These are phyloP conservation scores for Colletotrichum liriopes DNA, from an alignment of 2,329 filamentous ascomycete genomes.

Conservation along the genomic window DNA sequence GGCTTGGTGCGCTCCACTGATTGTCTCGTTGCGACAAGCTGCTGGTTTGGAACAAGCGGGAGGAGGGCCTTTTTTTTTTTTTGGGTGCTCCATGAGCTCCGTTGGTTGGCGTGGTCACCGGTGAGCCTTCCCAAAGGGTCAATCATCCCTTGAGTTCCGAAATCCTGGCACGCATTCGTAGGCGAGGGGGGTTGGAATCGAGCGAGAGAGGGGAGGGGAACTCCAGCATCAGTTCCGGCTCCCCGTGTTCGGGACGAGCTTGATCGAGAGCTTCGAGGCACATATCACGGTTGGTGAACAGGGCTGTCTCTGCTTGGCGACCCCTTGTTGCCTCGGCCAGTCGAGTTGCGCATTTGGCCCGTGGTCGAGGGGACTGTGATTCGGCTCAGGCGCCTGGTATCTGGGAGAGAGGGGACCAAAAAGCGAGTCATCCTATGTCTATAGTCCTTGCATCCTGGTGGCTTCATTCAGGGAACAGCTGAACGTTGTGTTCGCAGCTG, in stretches of 20 bases:
- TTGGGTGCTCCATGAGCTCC: conserved; percentile 13
- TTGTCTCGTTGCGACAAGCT: conserved; percentile 35
- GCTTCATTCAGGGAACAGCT: conserved; percentile 7
- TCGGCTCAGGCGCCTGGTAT: conserved; percentile 12
- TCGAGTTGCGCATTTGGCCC: not conserved
- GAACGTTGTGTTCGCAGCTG: conserved; percentile 13
- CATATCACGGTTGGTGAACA: not conserved
- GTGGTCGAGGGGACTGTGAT: not conserved
- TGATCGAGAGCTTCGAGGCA: conserved; percentile 23
- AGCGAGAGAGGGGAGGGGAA: conserved; percentile 9
- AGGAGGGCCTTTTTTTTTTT: conserved; percentile 14
- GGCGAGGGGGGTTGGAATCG: conserved; percentile 23
- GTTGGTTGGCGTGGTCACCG: conserved; percentile 40
- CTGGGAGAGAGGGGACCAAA: not conserved
- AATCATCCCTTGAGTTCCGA: conserved; percentile 12
- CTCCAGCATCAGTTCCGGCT: conserved; percentile 32
- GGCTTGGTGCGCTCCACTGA: conserved; percentile 32
- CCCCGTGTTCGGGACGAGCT: conserved; percentile 32
- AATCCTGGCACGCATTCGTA: conserved; percentile 16
- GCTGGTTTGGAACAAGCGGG: conserved; percentile 20
- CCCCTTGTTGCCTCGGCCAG: conserved; percentile 26
- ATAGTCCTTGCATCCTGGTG: conserved; percentile 12
- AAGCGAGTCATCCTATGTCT: conserved; percentile 12
- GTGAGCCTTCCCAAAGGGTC: conserved; percentile 39
- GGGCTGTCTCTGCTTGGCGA: conserved; percentile 16